These are phyloP conservation scores for Apiotrichum domesticum DNA, from an alignment of 1,284 basidiomycete genomes.

Conservation along the genomic window DNA sequence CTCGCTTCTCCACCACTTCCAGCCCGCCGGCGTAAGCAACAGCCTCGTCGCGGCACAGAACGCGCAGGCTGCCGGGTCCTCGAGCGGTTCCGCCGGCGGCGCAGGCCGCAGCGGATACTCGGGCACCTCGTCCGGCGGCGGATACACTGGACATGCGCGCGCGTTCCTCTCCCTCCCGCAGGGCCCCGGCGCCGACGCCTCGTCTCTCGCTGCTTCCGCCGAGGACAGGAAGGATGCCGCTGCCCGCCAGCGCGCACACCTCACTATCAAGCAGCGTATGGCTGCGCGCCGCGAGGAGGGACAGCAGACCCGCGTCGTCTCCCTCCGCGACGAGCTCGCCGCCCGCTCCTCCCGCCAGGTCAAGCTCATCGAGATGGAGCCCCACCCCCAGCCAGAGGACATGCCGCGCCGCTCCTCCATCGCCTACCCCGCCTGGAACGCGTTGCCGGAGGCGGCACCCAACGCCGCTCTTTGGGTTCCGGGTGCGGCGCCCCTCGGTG, in stretches of 20 bases:
- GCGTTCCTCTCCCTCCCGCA: slow-evolving; percentile 39
- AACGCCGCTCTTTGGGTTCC: slow-evolving; percentile 15
- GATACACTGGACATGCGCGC: slow-evolving; percentile 44
- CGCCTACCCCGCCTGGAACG: slow-evolving; percentile 16
- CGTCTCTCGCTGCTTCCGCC: slow-evolving; percentile 18
- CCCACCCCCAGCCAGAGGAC: neutral
- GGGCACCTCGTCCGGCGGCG: slow-evolving; percentile 25
- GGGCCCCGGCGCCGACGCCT: slow-evolving; percentile 25
- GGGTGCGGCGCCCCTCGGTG: slow-evolving; percentile 11
- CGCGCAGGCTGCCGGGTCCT: slow-evolving; percentile 17
- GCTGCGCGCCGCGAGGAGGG: slow-evolving; percentile 5
- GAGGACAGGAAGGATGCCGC: slow-evolving; percentile 19
- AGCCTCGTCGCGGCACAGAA: slow-evolving; percentile 21
- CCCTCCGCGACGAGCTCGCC: slow-evolving; percentile 10
- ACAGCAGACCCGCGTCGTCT: slow-evolving; percentile 8
- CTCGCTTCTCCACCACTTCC: slow-evolving; percentile 43
- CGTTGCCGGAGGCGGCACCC: slow-evolving; percentile 11
- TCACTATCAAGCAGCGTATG: slow-evolving; percentile 15
- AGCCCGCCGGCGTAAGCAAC: slow-evolving; percentile 23
- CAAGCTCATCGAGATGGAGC: slow-evolving; percentile 22
- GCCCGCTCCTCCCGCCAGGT: slow-evolving; percentile 22
- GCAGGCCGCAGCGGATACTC: slow-evolving; percentile 36
- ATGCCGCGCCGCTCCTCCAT: slow-evolving; percentile 6
- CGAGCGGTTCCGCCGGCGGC: slow-evolving; percentile 22
- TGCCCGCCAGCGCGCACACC: slow-evolving; percentile 11